Evolutionary conservation across 2,329 filamentous ascomycete genomes (phyloP).

Genomic region (Colletotrichum brevisporum): DNA sequence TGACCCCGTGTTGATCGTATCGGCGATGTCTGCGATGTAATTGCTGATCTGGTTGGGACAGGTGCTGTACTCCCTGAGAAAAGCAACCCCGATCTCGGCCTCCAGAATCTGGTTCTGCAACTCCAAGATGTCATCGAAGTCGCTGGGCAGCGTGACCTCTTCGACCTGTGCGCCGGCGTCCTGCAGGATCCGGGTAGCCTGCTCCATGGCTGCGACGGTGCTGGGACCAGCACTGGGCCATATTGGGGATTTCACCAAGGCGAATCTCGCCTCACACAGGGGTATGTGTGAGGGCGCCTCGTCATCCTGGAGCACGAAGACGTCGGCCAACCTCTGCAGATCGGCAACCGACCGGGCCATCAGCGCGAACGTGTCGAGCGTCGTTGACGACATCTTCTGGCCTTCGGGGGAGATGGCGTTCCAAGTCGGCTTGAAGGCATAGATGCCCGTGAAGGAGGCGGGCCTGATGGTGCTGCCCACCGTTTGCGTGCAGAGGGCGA

Average conservation of each 20-base stretch:
- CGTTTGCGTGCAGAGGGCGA: constrained; percentile 76
- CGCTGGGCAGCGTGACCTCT: constrained; percentile 65
- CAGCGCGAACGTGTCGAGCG: constrained; percentile 73
- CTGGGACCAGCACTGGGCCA: constrained; percentile 63
- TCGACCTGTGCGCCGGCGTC: constrained; percentile 66
- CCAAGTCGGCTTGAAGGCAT: constrained; percentile 77
- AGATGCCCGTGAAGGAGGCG: constrained; percentile 61
- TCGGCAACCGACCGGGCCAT: constrained; percentile 71
- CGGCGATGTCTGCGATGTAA: not conserved
- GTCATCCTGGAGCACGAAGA: constrained; percentile 69
- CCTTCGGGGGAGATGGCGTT: constrained; percentile 73
- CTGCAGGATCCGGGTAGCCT: constrained; percentile 55
- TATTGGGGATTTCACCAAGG: constrained; percentile 64
- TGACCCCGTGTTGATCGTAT: constrained; percentile 1
- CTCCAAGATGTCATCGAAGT: constrained; percentile 58
- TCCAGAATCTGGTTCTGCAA: constrained; percentile 14
- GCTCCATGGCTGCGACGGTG: constrained; percentile 57
- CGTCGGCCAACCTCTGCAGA: constrained; percentile 66
- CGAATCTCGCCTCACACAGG: constrained; percentile 62
- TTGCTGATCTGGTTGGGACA: not conserved
- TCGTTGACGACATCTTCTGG: constrained; percentile 69
- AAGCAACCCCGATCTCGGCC: constrained; percentile 14
- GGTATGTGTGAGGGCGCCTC: not conserved
- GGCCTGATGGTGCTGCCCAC: constrained; percentile 75
- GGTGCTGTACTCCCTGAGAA: constrained; percentile 16